Evolutionary conservation across 2,329 filamentous ascomycete species (phyloP).

Genomic region (Stachybotrys echinatus): DNA sequence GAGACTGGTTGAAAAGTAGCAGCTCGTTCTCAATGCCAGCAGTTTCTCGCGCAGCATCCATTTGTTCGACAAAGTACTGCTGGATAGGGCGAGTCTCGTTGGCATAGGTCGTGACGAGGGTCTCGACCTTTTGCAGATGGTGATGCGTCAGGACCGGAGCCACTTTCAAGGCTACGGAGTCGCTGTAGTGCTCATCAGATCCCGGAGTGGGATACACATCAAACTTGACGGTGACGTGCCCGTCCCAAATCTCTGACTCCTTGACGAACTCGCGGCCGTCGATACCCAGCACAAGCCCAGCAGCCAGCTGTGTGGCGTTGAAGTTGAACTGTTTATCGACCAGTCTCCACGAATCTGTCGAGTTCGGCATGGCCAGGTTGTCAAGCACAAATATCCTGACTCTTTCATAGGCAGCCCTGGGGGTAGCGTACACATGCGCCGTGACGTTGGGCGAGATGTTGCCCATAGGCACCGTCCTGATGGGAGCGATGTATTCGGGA

Average conservation of each 20-base stretch:
- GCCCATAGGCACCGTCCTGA: slow-evolving; percentile 22
- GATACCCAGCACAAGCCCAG: slow-evolving; percentile 27
- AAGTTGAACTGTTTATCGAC: slow-evolving; percentile 21
- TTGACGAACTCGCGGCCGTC: slow-evolving; percentile 25
- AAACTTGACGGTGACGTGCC: slow-evolving; percentile 19
- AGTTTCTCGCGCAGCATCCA: slow-evolving; percentile 4
- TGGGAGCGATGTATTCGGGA: slow-evolving; percentile 22
- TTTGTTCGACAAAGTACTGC: slow-evolving; percentile 6
- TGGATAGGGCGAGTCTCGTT: slow-evolving; percentile 12
- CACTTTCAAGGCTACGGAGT: slow-evolving; percentile 25
- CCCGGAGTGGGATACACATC: slow-evolving; percentile 14
- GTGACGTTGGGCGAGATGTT: slow-evolving; percentile 5
- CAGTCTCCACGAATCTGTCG: slow-evolving; percentile 15
- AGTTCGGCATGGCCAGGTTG: background rate
- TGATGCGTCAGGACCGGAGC: slow-evolving; percentile 33
- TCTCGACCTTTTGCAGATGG: slow-evolving; percentile 22
- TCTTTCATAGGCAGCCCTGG: slow-evolving; percentile 4
- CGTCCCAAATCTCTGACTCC: slow-evolving; percentile 17
- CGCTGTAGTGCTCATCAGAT: slow-evolving; percentile 8
- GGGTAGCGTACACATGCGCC: slow-evolving; percentile 10
- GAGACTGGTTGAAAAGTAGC: slow-evolving; percentile 13
- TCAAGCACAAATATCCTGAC: slow-evolving; percentile 23
- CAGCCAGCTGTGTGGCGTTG: slow-evolving; percentile 15
- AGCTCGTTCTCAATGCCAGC: slow-evolving; percentile 12
- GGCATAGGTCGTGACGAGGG: slow-evolving; percentile 12